Conservation (phyloP, 2,329 filamentous ascomycete species). For the Ceratocystiopsis sp. region DNA sequence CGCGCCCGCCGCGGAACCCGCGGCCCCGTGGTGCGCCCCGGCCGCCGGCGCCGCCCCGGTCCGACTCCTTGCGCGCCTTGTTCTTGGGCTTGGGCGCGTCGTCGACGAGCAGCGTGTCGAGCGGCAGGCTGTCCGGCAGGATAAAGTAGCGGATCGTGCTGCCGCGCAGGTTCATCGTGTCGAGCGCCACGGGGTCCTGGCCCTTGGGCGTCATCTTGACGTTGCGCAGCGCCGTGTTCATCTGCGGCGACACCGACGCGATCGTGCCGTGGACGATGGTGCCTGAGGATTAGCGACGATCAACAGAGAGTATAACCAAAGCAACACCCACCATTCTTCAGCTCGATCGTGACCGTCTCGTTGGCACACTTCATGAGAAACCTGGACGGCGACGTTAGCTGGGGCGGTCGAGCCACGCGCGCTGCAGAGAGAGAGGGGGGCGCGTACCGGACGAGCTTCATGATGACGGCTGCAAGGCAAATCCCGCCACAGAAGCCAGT, state of each 20-base stretch:
- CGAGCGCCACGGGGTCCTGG: conserved; percentile 73
- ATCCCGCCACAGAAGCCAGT: no score
- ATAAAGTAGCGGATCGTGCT: conserved; percentile 95
- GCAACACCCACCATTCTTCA: conserved; percentile 69
- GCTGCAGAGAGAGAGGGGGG: conserved; percentile 9
- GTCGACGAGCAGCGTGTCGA: conserved; percentile 91
- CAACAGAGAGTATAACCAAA: background rate
- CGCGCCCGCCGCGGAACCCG: conserved; percentile 15
- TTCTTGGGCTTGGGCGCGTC: conserved; percentile 98
- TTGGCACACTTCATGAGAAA: conserved; percentile 99
- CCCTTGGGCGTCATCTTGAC: conserved; percentile 92
- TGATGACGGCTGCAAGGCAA: conserved; percentile 29
- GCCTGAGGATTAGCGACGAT: conserved; percentile 31
- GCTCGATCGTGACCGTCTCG: conserved; percentile 94
- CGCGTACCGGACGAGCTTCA: conserved; percentile 93
- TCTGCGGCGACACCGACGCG: conserved; percentile 88
- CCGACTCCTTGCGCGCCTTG: conserved; percentile 88
- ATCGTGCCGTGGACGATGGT: conserved; percentile 96
- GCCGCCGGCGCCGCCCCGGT: conserved; percentile 38
- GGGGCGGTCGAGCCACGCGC: conserved; percentile 9
- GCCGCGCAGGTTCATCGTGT: conserved; percentile 92
- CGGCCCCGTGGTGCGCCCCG: conserved; percentile 15
- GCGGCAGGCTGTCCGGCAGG: conserved; percentile 82
- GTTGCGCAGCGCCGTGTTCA: conserved; percentile 91
- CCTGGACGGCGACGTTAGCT: conserved; percentile 28